Evolutionary conservation across 2,329 filamentous ascomycete species (phyloP), one percentile per base, ranked within the genome.

Genomic region (Colletotrichum navitas): DNA sequence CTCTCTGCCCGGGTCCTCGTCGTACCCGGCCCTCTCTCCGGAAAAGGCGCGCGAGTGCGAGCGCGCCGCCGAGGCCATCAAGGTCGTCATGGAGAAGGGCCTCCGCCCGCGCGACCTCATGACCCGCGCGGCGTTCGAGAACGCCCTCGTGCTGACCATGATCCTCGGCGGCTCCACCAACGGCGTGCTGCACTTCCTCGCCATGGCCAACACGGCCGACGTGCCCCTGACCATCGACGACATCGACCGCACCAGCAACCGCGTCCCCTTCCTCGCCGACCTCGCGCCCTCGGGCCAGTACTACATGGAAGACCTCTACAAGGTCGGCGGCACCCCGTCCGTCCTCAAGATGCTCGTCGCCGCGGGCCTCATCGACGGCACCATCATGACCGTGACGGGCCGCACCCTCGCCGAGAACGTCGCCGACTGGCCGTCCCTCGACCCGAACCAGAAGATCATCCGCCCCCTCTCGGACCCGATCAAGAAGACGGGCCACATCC

Each of bases 131-230:
- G 90, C 93, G 0, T 95, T 97, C 73, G 93, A 97, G 80, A 97
- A 97, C 78, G 94, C 94, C 0, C 86, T 97, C 26, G 92, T 95
- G 1, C 90, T 97, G 81, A 96, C 94, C 80, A 97, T 97, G 93
- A 92, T 93, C 3, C 87, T 97, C n/a, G 94, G 94, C 64, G 94
- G 94, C 64, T 94, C 91, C 62, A 97, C 94, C 66, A 97, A 97
- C 80, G 93, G 93, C 43, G 93, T 97, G 3, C 87, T 97, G 66
- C 94, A 97, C 80, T 91, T 97, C 78, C 89, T 97, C 59, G 94
- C 94, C 76, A 97, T 97, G 92, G 94, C 94, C 51, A 92, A 93
- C 78, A 93, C 93, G 0, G 94, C 94, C 45, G 92, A 91, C 74
- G 92, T 97, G 1, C 84, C 88, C 39, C 85, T 97, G 16, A 92